Conservation (phyloP, 352 stramenopile genomes). For the Halophytophthora batemanensis region DNA sequence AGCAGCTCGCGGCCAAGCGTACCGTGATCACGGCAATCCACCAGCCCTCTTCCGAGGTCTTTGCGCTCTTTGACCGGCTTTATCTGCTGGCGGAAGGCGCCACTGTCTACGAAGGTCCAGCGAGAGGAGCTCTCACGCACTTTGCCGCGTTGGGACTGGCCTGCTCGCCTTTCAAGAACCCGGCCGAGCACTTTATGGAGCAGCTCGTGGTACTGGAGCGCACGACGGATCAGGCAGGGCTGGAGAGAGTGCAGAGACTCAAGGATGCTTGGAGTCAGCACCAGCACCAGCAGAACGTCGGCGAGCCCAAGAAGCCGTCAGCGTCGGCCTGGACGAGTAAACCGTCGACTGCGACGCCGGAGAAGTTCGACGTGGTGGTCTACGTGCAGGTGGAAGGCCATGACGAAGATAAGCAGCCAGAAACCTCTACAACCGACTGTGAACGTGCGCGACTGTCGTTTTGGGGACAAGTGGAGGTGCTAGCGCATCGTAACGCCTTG, state of each 20-base stretch:
- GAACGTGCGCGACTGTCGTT: conserved; percentile 13
- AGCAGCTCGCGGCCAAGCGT: conserved; percentile 65
- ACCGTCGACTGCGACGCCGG: no score
- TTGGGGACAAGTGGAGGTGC: conserved; percentile 35
- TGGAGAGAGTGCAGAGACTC: conserved; percentile 14
- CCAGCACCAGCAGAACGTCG: conserved; percentile 3
- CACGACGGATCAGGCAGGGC: conserved; percentile 25
- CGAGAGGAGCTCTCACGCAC: conserved; percentile 29
- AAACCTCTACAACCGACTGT: background rate
- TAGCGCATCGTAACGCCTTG: conserved; percentile 39
- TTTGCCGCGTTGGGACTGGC: conserved; percentile 26
- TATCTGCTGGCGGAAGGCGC: conserved; percentile 40
- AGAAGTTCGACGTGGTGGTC: no score
- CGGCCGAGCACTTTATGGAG: conserved; percentile 50
- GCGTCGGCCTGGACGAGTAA: background rate
- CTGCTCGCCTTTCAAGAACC: conserved; percentile 49
- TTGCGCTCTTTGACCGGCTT: conserved; percentile 39
- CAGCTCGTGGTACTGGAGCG: conserved; percentile 48
- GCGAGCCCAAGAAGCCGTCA: conserved; percentile 16
- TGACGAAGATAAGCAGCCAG: background rate
- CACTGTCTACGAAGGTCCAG: conserved; percentile 40
- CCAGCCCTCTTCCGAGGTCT: conserved; percentile 63
- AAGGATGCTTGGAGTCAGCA: conserved; percentile 21
- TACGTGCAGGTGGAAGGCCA: no score
- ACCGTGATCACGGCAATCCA: conserved; percentile 88